Evolutionary conservation across 164 flowering plant species (phyloP).

Genomic region (Houttuynia cordata): DNA sequence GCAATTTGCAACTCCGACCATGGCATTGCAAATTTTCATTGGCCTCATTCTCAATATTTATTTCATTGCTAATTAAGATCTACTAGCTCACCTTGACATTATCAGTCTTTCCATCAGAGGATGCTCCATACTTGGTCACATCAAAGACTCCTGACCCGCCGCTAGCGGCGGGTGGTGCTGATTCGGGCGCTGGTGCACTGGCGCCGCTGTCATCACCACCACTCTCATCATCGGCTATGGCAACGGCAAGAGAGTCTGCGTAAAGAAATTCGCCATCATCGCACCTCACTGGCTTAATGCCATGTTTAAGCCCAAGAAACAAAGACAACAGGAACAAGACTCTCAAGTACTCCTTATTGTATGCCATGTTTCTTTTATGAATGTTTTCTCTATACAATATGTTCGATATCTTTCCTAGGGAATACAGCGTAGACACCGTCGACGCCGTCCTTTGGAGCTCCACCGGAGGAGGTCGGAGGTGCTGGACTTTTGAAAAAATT

Average conservation of each 20-base stretch:
- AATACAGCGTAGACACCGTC: neutral
- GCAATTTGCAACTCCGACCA: neutral
- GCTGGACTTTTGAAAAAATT: neutral
- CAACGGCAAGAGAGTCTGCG: too few species aligned
- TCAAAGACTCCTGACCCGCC: constrained; percentile 15
- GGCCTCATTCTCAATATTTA: neutral
- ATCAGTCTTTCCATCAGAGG: constrained; percentile 16
- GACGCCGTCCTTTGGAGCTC: neutral
- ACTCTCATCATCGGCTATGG: too few species aligned
- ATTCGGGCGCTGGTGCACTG: neutral
- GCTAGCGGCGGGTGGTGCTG: too few species aligned
- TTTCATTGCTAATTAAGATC: too few species aligned
- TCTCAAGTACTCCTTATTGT: neutral
- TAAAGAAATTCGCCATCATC: too few species aligned
- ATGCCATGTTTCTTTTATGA: neutral
- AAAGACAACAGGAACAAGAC: neutral
- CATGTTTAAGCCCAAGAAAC: neutral
- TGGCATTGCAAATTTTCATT: too few species aligned
- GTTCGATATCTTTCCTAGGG: neutral
- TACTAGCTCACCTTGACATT: constrained; percentile 11
- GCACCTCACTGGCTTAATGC: neutral
- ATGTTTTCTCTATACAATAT: neutral
- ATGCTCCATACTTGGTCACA: constrained; percentile 25
- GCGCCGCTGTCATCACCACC: neutral
- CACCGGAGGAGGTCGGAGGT: neutral